Base-by-base conservation (phyloP, 2,329 filamentous ascomycete genomes). In the Fusarium sp. region DNA sequence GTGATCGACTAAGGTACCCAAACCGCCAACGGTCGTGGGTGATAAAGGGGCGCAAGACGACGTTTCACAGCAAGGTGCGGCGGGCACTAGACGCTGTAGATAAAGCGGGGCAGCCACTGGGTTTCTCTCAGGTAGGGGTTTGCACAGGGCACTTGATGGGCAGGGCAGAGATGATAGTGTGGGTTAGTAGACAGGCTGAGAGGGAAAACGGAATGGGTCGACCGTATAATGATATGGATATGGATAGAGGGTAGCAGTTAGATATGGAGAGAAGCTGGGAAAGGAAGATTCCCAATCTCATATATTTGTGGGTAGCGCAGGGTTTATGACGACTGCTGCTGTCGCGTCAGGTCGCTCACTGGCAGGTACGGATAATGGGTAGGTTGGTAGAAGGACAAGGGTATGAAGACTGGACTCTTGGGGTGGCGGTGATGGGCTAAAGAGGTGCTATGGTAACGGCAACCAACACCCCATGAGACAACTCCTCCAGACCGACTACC, bases 11-110 rank as follows among this genome's bases (percentile, higher is more conserved):
- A n/a, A n/a, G n/a, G n/a, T n/a, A n/a, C 37, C 43, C 44, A 33
- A 38, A 31, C 24, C n/a, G 31, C 28, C 39, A 61, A 61, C 46
- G 47, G 47, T 47, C 39, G 54, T 42, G 49, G 39, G 43, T 66
- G 67, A 61, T 67, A 71, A 71, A 70, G 69, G 72, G 72, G 72
- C 38, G 68, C 60, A 50, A 52, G 72, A 71, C 68, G 70, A 70
- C 63, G 72, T 74, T 74, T 74, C 72, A 74, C 70, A 70, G 72
- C 62, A 66, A 71, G 63, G 63, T 68, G 63, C 63, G 55, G 68
- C 68, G 60, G 71, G 43, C 68, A 71, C 70, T 73, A 71, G 55
- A 54, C 53, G 48, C 35, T 62, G 61, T 54, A 44, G 43, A 57
- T 66, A 62, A 70, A 70, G 63, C 56, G 63, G 69, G 66, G 52